Conservation (phyloP, 2,329 filamentous ascomycete species). For the Xylariomycetidae sp. region DNA sequence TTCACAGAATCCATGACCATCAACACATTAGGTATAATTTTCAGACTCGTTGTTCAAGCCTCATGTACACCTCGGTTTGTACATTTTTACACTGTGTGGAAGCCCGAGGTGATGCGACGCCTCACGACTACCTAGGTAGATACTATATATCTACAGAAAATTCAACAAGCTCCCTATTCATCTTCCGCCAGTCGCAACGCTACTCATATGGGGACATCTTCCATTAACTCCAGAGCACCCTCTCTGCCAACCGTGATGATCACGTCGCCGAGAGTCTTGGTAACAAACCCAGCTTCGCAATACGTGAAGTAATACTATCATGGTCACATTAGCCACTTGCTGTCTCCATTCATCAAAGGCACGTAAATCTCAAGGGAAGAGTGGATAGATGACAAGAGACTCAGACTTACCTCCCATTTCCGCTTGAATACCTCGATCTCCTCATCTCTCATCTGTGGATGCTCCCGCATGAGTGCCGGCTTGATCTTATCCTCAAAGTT, state of each 20-base stretch:
- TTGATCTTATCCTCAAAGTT: slow-evolving; percentile 59
- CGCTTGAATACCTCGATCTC: slow-evolving; percentile 63
- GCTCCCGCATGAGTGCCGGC: slow-evolving; percentile 53
- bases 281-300: slow-evolving; percentile 68
- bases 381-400: neutral
- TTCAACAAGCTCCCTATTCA: too few relatives aligned
- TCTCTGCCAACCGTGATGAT: slow-evolving; percentile 67
- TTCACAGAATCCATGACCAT: too few relatives aligned
- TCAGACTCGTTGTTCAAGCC: too few relatives aligned
- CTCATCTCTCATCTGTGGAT: slow-evolving; percentile 54
- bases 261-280: slow-evolving; percentile 67
- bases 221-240: slow-evolving; percentile 63
- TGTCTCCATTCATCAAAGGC: neutral
- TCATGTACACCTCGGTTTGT: too few relatives aligned
- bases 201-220: slow-evolving; percentile 52
- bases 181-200: too few relatives aligned
- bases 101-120: too few relatives aligned
- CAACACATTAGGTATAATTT: too few relatives aligned
- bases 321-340: slow-evolving; percentile 8
- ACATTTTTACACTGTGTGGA: too few relatives aligned
- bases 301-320: slow-evolving; percentile 70
- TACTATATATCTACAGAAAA: too few relatives aligned
- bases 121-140: too few relatives aligned
- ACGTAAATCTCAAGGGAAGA: too few relatives aligned
- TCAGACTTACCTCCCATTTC: slow-evolving; percentile 60